phyloP scores from a whole-genome alignment of 1,284 basidiomycete species.

The Kalmanozyma brasiliensis region DNA sequence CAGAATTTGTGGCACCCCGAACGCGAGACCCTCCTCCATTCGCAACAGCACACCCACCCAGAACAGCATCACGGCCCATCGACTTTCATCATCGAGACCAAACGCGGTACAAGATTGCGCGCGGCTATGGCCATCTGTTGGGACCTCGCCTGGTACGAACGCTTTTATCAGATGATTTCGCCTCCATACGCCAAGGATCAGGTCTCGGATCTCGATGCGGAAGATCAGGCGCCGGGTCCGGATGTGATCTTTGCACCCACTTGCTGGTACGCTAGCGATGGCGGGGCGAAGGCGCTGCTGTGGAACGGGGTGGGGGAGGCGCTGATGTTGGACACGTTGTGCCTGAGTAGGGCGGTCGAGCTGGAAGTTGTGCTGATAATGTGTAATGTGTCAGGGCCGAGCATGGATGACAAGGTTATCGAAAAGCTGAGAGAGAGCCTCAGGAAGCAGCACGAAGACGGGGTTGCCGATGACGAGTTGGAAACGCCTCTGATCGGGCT shows the following conservation, averaged over 20 bases:
- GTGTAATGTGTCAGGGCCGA: constrained; percentile 64
- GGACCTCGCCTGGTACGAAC: constrained; percentile 63
- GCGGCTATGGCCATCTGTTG: constrained; percentile 64
- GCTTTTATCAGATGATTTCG: constrained; percentile 54
- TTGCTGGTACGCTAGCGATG: constrained; percentile 66
- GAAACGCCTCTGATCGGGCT: constrained; percentile 48
- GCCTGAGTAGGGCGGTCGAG: constrained; percentile 57
- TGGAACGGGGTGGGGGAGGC: constrained; percentile 59
- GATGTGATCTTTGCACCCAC: constrained; percentile 65
- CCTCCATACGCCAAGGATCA: constrained; percentile 9
- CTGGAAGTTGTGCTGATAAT: constrained; percentile 59
- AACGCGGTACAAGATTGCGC: constrained; percentile 49
- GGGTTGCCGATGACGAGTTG: constrained; percentile 13
- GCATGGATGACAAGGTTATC: constrained; percentile 13
- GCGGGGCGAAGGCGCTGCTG: constrained; percentile 51
- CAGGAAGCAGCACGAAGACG: not conserved
- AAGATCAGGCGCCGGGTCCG: constrained; percentile 49
- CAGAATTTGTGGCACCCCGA: constrained; percentile 66
- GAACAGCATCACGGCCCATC: constrained; percentile 33
- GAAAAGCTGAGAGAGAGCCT: constrained; percentile 6
- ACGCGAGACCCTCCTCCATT: constrained; percentile 47
- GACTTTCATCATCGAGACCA: constrained; percentile 58
- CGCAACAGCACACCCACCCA: constrained; percentile 52
- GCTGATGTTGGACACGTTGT: constrained; percentile 52
- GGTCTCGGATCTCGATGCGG: constrained; percentile 31